A percentile compares a stretch with the other conserved stretches of the same genome.
These are phyloP conservation scores for Mortierella antarctica DNA, from an alignment of 192 early-diverging fungal species.

Conservation along the genomic window DNA sequence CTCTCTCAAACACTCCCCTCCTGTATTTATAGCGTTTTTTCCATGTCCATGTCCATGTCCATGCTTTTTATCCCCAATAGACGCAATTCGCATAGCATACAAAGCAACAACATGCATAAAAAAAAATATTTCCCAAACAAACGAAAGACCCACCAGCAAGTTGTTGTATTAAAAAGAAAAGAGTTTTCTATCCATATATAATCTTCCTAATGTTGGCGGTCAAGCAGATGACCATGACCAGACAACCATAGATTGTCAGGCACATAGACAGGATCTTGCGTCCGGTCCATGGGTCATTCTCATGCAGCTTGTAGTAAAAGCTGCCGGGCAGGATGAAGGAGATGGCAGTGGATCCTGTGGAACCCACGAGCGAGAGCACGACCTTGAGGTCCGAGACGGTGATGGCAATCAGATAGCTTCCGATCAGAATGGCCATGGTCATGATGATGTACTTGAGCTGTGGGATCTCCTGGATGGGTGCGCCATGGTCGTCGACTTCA, in stretches of 20 bases:
- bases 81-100: no score
- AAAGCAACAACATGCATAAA: no score
- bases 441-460: constrained; percentile 68
- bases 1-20: background rate
- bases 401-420: constrained; percentile 81
- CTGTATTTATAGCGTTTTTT: constrained; percentile 45
- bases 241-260: constrained; percentile 73
- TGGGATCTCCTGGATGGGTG: constrained; percentile 51
- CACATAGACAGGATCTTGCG: constrained; percentile 73
- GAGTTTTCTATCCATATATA: constrained; percentile 11
- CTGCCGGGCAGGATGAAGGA: constrained; percentile 96
- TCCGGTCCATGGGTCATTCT: constrained; percentile 66
- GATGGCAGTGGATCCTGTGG: constrained; percentile 95
- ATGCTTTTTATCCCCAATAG: background rate
- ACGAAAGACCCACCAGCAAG: no score
- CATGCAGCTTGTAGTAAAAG: constrained; percentile 90
- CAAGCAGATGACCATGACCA: constrained; percentile 87
- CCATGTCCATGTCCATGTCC: background rate
- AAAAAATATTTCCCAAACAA: no score
- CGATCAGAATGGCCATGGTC: constrained; percentile 74
- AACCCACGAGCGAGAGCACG: constrained; percentile 92
- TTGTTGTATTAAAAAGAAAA: background rate
- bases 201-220: constrained; percentile 68
- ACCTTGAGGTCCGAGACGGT: constrained; percentile 82
- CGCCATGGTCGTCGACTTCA: constrained; percentile 32